Evolutionary conservation across 2,329 filamentous ascomycete genomes (phyloP), one percentile per base, ranked within the genome.

Genomic region (Sporothrix mexicana): DNA sequence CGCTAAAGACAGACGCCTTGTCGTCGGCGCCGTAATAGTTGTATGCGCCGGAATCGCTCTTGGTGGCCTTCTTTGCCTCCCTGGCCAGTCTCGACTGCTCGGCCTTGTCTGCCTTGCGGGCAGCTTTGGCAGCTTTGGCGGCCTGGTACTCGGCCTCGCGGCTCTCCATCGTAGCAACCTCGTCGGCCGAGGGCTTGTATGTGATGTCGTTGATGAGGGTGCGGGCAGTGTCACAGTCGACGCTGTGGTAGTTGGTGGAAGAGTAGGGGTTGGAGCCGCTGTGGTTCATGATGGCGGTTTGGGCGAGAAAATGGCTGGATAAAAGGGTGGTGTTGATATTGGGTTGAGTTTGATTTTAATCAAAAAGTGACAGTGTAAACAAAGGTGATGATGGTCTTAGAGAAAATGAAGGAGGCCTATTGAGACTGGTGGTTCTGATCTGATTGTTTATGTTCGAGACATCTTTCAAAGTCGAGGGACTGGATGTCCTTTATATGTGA

Each of bases 1-100:
- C 76, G 49, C 76, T 77, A 43, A 76, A 73, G 62, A 78, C 55
- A 30, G 79, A 80, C 53, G 77, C 76, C 7, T 73, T 73, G 76
- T 78, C 77, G 36, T 73, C 59, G 2, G 45, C 23, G 23, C 8
- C 15, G 41, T 41, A 10, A 15, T n/a, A 20, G 59, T 15, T 20
- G 30, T 62, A 43, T 7, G 30, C 8, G 15, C 43, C 59, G 17
- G 69, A 66, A 36, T 70, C 59, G 49, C 67, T 72, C 70, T 62
- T 73, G 70, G 36, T 69, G 57, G 12, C 57, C 57, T 45, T 74
- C 13, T 64, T 36, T 41, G 73, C 30, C 49, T 59, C 59, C n/a
- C n/a, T n/a, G n/a, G n/a, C n/a, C n/a, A n/a, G n/a, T n/a, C n/a
- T n/a, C n/a, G n/a, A n/a, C n/a, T n/a, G n/a, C n/a, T n/a, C n/a